Evolutionary conservation across 2,329 filamentous ascomycete species (phyloP).

Genomic region (Fusarium chuoi): DNA sequence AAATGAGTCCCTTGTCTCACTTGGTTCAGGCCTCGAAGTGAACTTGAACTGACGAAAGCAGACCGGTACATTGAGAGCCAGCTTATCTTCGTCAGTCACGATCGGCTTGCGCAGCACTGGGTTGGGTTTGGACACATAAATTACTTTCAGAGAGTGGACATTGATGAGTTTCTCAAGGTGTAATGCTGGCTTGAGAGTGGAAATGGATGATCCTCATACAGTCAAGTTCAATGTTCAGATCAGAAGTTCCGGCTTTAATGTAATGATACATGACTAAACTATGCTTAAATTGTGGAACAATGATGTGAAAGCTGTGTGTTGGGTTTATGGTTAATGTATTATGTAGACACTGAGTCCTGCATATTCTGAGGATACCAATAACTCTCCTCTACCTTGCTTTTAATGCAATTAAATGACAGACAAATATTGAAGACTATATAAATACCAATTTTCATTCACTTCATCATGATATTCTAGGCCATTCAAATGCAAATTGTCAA

Average conservation of each 20-base stretch:
- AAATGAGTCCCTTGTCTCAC: rapidly evolving
- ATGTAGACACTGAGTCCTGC: too few species aligned
- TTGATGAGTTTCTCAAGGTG: constrained; percentile 60
- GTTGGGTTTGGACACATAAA: constrained; percentile 69
- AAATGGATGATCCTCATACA: background rate
- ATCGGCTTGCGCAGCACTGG: constrained; percentile 87
- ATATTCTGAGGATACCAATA: rapidly evolving
- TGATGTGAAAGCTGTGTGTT: too few species aligned
- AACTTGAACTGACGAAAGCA: constrained; percentile 46
- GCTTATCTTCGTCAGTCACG: constrained; percentile 80
- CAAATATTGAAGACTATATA: background rate
- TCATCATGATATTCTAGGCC: background rate
- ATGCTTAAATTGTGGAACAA: background rate
- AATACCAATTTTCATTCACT: background rate
- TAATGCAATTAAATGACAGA: rapidly evolving
- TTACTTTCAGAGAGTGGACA: constrained; percentile 69
- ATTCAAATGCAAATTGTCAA: background rate
- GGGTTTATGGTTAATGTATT: background rate
- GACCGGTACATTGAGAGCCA: constrained; percentile 80
- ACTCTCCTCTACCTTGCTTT: too few species aligned
- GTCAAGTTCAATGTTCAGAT: rapidly evolving
- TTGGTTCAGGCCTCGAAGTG: too few species aligned
- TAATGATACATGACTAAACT: background rate
- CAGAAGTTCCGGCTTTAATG: background rate
- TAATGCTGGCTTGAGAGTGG: background rate